phyloP scores from a whole-genome alignment of 2,329 filamentous ascomycete species.

The Ceratocystis harringtonii region DNA sequence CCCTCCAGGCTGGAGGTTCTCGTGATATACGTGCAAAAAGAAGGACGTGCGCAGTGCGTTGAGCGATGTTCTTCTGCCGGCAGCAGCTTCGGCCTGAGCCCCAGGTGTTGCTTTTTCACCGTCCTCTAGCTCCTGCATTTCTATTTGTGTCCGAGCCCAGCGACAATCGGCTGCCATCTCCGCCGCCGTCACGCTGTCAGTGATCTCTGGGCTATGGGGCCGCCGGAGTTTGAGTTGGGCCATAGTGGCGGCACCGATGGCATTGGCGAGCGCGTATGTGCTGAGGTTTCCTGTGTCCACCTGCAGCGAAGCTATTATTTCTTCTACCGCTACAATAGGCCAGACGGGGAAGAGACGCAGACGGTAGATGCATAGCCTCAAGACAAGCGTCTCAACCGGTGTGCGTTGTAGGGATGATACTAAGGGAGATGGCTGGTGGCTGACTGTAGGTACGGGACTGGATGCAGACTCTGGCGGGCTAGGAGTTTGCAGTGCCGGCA shows the following conservation, averaged over 20 bases:
- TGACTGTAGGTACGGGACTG: background rate
- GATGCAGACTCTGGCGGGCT: background rate
- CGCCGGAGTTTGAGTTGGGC: slow-evolving; percentile 33
- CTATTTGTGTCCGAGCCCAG: slow-evolving; percentile 18
- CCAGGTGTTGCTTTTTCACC: background rate
- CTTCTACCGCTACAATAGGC: slow-evolving; percentile 34
- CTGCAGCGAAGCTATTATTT: slow-evolving; percentile 27
- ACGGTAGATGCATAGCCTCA: slow-evolving; percentile 30
- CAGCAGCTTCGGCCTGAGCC: background rate
- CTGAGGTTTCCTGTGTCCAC: slow-evolving; percentile 24
- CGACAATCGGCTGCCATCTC: slow-evolving; percentile 27
- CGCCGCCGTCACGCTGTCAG: slow-evolving; percentile 24
- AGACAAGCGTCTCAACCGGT: slow-evolving; percentile 1
- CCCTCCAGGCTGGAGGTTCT: slow-evolving; percentile 33
- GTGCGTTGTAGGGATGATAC: background rate
- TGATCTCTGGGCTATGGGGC: slow-evolving; percentile 19
- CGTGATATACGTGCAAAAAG: slow-evolving; percentile 38
- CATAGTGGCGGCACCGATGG: slow-evolving; percentile 33
- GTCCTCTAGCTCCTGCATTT: slow-evolving; percentile 19
- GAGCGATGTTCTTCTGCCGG: slow-evolving; percentile 23
- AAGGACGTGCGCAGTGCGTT: slow-evolving; percentile 33
- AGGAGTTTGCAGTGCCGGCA: background rate
- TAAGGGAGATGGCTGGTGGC: background rate
- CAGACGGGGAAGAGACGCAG: slow-evolving; percentile 38
- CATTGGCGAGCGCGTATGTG: slow-evolving; percentile 29